Evolutionary conservation across 2,329 filamentous ascomycete species (phyloP), one percentile per base, ranked within the genome.

Genomic region (Colletotrichum lindemuthianum): DNA sequence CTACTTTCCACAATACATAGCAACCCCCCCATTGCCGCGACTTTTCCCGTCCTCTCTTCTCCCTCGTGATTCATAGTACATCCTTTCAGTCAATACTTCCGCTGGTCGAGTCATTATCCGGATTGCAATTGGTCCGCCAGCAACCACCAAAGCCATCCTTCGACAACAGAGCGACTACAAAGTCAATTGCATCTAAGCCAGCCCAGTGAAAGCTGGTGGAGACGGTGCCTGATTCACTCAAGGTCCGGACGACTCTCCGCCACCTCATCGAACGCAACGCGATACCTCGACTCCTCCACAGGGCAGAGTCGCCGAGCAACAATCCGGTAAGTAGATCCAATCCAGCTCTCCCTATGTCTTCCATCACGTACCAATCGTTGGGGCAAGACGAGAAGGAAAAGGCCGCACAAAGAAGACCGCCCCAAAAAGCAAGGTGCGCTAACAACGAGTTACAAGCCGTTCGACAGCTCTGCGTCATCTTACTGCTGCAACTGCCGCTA

Each of bases 381-480:
- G 37, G 54, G 33, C 37, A 34, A 49, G 8, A 34, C 43, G 34
- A 16, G 33, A 37, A 34, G 45, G 43, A 50, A 8, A 55, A 60
- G 39, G 43, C 16, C 60, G 44, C 50, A 45, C 44, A 54, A 40
- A 50, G 39, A 39, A 34, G 40, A 13, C 44, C 34, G 50, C 50
- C 34, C 32, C 50, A 64, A 50, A 64, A 53, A 64, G 44, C 57
- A 60, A 24, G 48, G 24, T 36, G 40, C 61, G 58, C 61, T 65
- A 65, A 65, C 40, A 44, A 40, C 24, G 24, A 24, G 24, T 24
- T 24, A 16, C 43, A n/a, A 45, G 51, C 50, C 58, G 51, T 55
- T 44, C 51, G 55, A 65, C 51, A 65, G 61, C 58, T 61, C 47
- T 64, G 63, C 59, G 52, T 66, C 60, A 66, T 58, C 59, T 39